Evolutionary conservation across 1,284 basidiomycete genomes (phyloP), one percentile per base, ranked within the genome.

Genomic region (Cryptococcus hybrid): DNA sequence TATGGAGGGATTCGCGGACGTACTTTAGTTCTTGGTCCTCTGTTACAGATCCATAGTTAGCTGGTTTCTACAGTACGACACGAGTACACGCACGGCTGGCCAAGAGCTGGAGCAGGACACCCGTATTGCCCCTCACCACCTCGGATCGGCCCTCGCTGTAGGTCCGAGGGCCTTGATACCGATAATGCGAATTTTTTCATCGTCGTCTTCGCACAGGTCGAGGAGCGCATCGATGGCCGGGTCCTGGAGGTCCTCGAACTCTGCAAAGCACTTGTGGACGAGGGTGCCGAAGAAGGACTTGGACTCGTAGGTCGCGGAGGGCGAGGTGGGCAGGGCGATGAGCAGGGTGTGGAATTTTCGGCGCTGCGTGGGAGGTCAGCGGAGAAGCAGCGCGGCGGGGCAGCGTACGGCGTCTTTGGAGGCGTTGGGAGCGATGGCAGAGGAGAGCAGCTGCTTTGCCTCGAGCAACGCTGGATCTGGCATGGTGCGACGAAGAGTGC

Each of bases 181-280:
- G 13, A 66, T 54, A 13, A 69, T 67, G 18, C 70, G 55, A 2
- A 70, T 69, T 57, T 64, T 61, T 40, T 68, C 68, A 52, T 67
- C 65, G 15, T 70, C 67, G 47, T 72, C 70, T 58, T 72, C 70
- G 56, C 70, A 72, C 13, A 72, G 54, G 58, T 72, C 70, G 38
- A 72, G 54, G 4, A 72, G 50, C 3, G 66, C 68, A 63, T 72
- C 68, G 35, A 72, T 64, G 12, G 66, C 61, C 13, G 35, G 15
- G 57, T 72, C 70, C 57, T 72, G 70, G 8, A 69, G 49, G 56
- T 70, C 65, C 46, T 69, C 67, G 48, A 69, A 72, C 42, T 70
- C 65, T 7, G 56, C 57, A 54, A 72, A 72, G 35, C 61, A 60
- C 42, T 60, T 65, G 36, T 53, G 5, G 3, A 70, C 55, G 7